phyloP scores from a whole-genome alignment of 257 asterid species.

The Scutellaria baicalensis region DNA sequence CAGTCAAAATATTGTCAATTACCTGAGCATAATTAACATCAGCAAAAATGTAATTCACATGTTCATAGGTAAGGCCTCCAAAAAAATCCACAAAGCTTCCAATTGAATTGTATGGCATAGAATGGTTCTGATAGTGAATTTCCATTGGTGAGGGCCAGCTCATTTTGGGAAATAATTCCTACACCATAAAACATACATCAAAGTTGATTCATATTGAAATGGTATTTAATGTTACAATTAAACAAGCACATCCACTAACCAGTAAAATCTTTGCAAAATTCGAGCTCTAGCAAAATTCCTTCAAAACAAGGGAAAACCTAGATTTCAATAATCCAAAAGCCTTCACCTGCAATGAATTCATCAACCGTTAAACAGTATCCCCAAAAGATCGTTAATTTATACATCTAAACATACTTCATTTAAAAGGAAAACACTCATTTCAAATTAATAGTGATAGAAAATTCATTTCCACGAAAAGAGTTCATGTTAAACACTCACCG shows the following conservation, averaged over 20 bases:
- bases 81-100: conserved; percentile 92
- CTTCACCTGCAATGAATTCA: conserved; percentile 23
- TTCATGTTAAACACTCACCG: not conserved
- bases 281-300: not conserved
- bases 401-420: not conserved
- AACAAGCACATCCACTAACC: conserved; percentile 6
- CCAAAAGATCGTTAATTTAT: not conserved
- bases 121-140: conserved; percentile 49
- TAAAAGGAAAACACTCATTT: not conserved
- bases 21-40: conserved; percentile 72
- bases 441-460: not conserved
- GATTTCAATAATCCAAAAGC: not conserved
- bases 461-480: not conserved
- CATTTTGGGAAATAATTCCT: conserved; percentile 17
- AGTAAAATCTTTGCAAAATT: not conserved
- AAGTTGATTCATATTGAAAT: not conserved
- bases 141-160: conserved; percentile 75
- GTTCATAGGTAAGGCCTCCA: conserved; percentile 86
- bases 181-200: conserved; percentile 8
- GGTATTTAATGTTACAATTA: not conserved
- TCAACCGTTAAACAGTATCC: not conserved
- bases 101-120: conserved; percentile 71
- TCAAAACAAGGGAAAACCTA: not conserved
- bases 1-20: conserved; percentile 5
- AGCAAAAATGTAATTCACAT: conserved; percentile 72